Base-by-base conservation (phyloP, 163 green algal genomes). In the Chloromonas sp. region DNA sequence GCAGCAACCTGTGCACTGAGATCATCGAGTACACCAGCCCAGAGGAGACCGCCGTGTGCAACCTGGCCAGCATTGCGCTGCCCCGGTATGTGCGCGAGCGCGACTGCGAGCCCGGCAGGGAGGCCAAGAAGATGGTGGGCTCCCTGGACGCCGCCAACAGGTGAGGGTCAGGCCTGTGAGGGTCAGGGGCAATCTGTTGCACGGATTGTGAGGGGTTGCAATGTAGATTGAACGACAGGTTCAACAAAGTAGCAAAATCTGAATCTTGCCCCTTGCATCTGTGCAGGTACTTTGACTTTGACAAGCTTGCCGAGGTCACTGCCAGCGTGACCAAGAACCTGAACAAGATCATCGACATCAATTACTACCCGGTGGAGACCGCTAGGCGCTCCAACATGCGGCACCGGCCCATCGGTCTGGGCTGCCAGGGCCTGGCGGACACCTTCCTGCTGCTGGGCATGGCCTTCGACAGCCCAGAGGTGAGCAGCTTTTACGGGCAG, bases 261-360 rank as follows among this genome's bases (percentile, higher is more conserved):
- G 36, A 36, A 36, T 36, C 36, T 36, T 36, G 3, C 60, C 60
- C 3, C 81, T 78, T 60, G 58, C 36, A 15, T n/a, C n/a, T 61
- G 14, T 70, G 14, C 15, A 92, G 96, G 60, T 97, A 89, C 89
- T 99, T 99, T 87, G 97, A 99, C 87, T 98, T 98, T 88, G 94
- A 97, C 2, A 96, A 96, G 87, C 95, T 99, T 61, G 89, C 83
- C 1, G 97, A 99, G 88, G 94, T 97, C 14, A 94, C 92, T 0
- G 8, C 15, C 11, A 59, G 61, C 82, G 95, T 96, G n/a, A 98
- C 97, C 1, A 92, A 89, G 85, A 99, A 99, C 93, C 90, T 99
- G 58, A 99, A 99, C 92, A 95, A 95, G 84, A 98, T 99, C 91
- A 99, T 99, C 86, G 97, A 99, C 89, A 91, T 99, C 88, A 99